These are phyloP conservation scores for Brettanomyces sp. DNA, from an alignment of 805 yeast genomes.

Conservation along the genomic window DNA sequence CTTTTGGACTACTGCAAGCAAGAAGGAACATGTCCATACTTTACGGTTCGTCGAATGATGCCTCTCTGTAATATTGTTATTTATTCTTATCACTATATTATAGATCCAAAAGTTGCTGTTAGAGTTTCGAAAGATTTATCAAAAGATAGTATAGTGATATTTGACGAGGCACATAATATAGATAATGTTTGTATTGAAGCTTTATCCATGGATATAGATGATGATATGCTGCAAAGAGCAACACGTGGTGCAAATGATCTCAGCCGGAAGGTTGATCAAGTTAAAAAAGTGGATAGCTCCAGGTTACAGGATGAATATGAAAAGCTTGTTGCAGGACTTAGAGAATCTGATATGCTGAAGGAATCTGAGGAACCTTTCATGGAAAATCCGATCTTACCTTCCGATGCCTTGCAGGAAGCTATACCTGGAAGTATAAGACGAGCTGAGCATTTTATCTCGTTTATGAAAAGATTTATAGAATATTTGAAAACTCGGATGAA, in stretches of 20 bases:
- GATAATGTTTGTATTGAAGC: slow-evolving; percentile 99
- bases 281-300: slow-evolving; percentile 72
- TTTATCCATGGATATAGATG: slow-evolving; percentile 82
- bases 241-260: slow-evolving; percentile 77
- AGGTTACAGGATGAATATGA: slow-evolving; percentile 87
- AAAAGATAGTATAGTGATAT: slow-evolving; percentile 86
- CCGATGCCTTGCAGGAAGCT: slow-evolving; percentile 82
- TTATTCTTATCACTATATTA: slow-evolving; percentile 90
- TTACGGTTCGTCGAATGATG: slow-evolving; percentile 96
- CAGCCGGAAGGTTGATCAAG: slow-evolving; percentile 74
- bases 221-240: slow-evolving; percentile 79
- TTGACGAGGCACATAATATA: slow-evolving; percentile 98
- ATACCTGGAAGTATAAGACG: slow-evolving; percentile 95
- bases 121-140: slow-evolving; percentile 88
- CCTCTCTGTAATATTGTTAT: slow-evolving; percentile 88
- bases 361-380: slow-evolving; percentile 58
- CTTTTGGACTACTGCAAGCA: slow-evolving; percentile 68
- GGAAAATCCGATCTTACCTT: slow-evolving; percentile 80
- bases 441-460: slow-evolving; percentile 95
- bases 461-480: slow-evolving; percentile 85
- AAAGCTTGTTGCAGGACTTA: slow-evolving; percentile 78
- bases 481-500: slow-evolving; percentile 96
- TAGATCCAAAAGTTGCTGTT: slow-evolving; percentile 96
- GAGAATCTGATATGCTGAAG: slow-evolving; percentile 65
- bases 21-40: slow-evolving; percentile 87